Evolutionary conservation across 2,329 filamentous ascomycete genomes (phyloP), one percentile per base, ranked within the genome.

Genomic region (Cytospora mali): DNA sequence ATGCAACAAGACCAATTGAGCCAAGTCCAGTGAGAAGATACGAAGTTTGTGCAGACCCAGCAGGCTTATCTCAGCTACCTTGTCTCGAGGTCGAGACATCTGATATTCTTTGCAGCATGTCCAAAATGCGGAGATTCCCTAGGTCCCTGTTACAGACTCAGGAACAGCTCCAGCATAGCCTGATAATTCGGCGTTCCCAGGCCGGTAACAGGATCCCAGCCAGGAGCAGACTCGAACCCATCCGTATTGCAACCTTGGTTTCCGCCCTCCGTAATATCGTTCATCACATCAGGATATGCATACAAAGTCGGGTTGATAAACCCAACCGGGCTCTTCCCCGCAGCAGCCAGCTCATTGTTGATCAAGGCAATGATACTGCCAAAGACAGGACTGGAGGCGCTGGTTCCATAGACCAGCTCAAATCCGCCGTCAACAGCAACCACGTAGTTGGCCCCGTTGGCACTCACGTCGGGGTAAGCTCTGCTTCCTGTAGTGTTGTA

Each of bases 401-500:
- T 61, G 9, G 64, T 65, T 16, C 64, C 64, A 53, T 63, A 63
- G 9, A 65, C 53, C 23, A 61, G 49, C 48, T 48, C 46, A 33
- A 63, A 65, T 16, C 33, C 35, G 31, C 64, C 61, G 42, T 65
- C 61, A 23, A 65, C 55, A 10, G 61, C 64, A 9, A 64, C 31
- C 6, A 64, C 64, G n/a, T 55, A 65, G 48, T 65, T 65, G 3
- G 61, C 61, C 21, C 61, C 61, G 52, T 63, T 64, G 31, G 61
- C 64, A 28, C 56, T 61, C 23, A 65, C 55, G n/a, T 65, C 64
- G 4, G 64, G 64, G 53, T 61, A 64, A 4, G 57, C 64, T 25
- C 64, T 61, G 33, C 56, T 60, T n/a, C 55, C 53, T 27, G 52
- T 65, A 33, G 63, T 65, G 31, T 65, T 65, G 61, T 61, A 65